These are phyloP conservation scores for Choiromyces venosus DNA, from an alignment of 495 filamentous ascomycete species.

Conservation along the genomic window DNA sequence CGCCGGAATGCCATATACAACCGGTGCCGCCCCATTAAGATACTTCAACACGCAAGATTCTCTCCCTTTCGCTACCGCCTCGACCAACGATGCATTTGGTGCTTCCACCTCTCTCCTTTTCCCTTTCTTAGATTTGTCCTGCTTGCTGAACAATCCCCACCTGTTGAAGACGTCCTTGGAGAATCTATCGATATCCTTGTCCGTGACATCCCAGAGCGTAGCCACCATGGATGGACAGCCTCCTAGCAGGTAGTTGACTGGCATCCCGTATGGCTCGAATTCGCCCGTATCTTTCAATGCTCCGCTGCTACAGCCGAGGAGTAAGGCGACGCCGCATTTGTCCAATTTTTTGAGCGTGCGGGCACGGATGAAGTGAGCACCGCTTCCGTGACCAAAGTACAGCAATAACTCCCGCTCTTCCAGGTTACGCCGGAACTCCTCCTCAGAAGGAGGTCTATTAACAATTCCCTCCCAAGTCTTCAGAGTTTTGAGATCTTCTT, in stretches of 20 bases:
- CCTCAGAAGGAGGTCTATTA: slow-evolving; percentile 64
- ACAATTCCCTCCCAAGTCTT: slow-evolving; percentile 60
- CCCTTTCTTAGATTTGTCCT: slow-evolving; percentile 35
- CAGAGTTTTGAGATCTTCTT: slow-evolving; percentile 53
- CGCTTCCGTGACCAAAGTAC: slow-evolving; percentile 94
- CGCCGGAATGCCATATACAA: slow-evolving; percentile 91
- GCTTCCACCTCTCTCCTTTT: slow-evolving; percentile 29
- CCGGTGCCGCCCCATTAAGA: slow-evolving; percentile 85
- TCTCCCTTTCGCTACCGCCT: slow-evolving; percentile 70
- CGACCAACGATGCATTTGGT: slow-evolving; percentile 51
- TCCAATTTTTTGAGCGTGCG: slow-evolving; percentile 71
- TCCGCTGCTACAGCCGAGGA: slow-evolving; percentile 88
- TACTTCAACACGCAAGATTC: slow-evolving; percentile 76
- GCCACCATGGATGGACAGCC: slow-evolving; percentile 78
- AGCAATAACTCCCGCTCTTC: slow-evolving; percentile 62
- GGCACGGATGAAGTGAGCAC: slow-evolving; percentile 85
- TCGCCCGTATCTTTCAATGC: slow-evolving; percentile 72
- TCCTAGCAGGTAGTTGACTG: slow-evolving; percentile 83
- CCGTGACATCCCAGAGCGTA: slow-evolving; percentile 95
- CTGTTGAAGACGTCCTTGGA: slow-evolving; percentile 66
- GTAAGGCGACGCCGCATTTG: slow-evolving; percentile 69
- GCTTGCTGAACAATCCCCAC: slow-evolving; percentile 67
- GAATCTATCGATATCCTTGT: slow-evolving; percentile 92
- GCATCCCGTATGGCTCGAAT: slow-evolving; percentile 81
- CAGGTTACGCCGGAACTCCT: slow-evolving; percentile 63